Base-by-base conservation (phyloP, 352 stramenopile genomes). In the Pythium volutum region DNA sequence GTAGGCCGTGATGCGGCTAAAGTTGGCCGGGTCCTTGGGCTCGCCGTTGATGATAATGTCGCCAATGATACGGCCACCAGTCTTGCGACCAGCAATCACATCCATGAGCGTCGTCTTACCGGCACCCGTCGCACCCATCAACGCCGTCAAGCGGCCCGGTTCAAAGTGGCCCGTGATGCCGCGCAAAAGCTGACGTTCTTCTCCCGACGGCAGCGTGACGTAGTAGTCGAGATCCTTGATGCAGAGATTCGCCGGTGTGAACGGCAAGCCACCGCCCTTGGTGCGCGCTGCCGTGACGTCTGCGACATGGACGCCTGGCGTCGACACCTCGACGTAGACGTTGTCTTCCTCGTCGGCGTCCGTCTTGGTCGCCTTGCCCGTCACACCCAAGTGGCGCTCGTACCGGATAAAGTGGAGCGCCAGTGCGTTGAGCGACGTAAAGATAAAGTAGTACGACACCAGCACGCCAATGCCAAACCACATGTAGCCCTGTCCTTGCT, bases 41-140 rank as follows among this genome's bases (percentile, higher is more conserved):
- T 91, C 83, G 23, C 93, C 93, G 71, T 98, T 98, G 23, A 98
- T 71, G 12, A 80, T 76, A 39, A 98, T 88, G 15, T 97, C 74
- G 26, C 95, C 93, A 33, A 78, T 74, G 42, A 97, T 80, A 10
- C 76, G 74, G 2, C 81, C 81, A 38, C 75, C 79, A 15, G 77
- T 86, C 67, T 90, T 90, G n/a, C 79, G 74, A n/a, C 79, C 80
- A 9, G 80, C 77, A 36, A 89, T 80, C 15, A 89, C 76, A 56
- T 90, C 80, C 76, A 90, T 86, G 15, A 90, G 62, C 16, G 76
- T 86, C 0, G 74, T 81, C 63, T 86, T 86, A 33, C 76, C 76
- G 10, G 80, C 81, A 56, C 75, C 76, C 54, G 66, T 85, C 0
- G 79, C 69, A 9, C 86, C 86, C 82, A 95, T 95, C 10, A 95